phyloP scores from a whole-genome alignment of 2,329 filamentous ascomycete genomes.

The Aspergillus sp. region DNA sequence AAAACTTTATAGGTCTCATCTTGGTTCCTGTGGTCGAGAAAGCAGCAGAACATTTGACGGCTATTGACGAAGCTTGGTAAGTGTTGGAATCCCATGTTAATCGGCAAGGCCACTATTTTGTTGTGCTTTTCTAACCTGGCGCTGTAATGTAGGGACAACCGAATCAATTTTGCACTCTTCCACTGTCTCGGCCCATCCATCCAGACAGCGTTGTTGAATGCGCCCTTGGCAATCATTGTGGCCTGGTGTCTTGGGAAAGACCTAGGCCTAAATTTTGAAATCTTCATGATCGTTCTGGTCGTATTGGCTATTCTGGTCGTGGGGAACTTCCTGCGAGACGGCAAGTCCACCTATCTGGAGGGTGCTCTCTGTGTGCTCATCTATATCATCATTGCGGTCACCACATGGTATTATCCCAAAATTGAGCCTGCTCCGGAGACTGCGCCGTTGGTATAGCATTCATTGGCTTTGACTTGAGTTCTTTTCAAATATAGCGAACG shows the following conservation, averaged over 20 bases:
- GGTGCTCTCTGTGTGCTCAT: conserved; percentile 65
- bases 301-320: conserved; percentile 79
- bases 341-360: conserved; percentile 86
- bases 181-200: conserved; percentile 82
- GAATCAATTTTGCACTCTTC: conserved; percentile 74
- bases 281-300: conserved; percentile 75
- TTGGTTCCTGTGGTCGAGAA: conserved; percentile 76
- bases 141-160: conserved; percentile 30
- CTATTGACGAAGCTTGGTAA: conserved; percentile 76
- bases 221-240: conserved; percentile 71
- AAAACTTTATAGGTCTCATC: conserved; percentile 62
- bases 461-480: too few species aligned
- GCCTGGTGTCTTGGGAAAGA: conserved; percentile 65
- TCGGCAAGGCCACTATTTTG: too few species aligned
- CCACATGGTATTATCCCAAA: conserved; percentile 54
- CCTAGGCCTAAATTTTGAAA: conserved; percentile 77
- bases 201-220: conserved; percentile 83
- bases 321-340: conserved; percentile 77
- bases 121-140: background rate
- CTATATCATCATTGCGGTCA: conserved; percentile 55
- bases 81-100: background rate
- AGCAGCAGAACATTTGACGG: conserved; percentile 74
- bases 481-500: too few species aligned
- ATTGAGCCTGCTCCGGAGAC: conserved; percentile 21
- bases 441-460: background rate